These are phyloP conservation scores for Candida silvatica DNA, from an alignment of 805 yeast genomes.

Conservation along the genomic window DNA sequence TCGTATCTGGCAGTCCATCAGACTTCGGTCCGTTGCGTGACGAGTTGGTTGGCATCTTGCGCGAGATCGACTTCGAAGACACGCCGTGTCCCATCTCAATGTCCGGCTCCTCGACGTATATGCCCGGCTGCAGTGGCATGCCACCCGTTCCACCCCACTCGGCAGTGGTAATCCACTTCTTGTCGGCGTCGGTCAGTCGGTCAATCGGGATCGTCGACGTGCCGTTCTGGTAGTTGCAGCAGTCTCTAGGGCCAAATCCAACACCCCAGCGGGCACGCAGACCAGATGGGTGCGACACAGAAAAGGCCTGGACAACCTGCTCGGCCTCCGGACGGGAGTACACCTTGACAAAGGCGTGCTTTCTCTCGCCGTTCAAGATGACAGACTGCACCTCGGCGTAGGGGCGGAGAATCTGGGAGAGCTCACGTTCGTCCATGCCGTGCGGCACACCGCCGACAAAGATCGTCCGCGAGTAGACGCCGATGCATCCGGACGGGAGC, in stretches of 20 bases:
- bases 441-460: slow-evolving; percentile 92
- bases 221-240: slow-evolving; percentile 92
- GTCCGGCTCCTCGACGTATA: slow-evolving; percentile 94
- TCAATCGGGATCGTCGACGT: slow-evolving; percentile 78
- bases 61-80: slow-evolving; percentile 84
- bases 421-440: slow-evolving; percentile 66
- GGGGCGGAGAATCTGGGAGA: slow-evolving; percentile 67
- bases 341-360: slow-evolving; percentile 94
- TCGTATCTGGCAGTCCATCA: slow-evolving; percentile 24
- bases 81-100: slow-evolving; percentile 94
- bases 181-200: slow-evolving; percentile 91
- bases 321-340: slow-evolving; percentile 91
- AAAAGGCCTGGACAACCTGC: slow-evolving; percentile 62
- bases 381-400: slow-evolving; percentile 89
- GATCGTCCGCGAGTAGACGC: slow-evolving; percentile 81
- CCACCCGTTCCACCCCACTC: slow-evolving; percentile 99
- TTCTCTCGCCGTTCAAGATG: slow-evolving; percentile 78
- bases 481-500: slow-evolving; percentile 70
- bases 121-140: slow-evolving; percentile 64
- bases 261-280: slow-evolving; percentile 97
- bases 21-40: slow-evolving; percentile 82
- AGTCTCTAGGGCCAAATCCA: slow-evolving; percentile 97
- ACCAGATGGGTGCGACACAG: slow-evolving; percentile 49
- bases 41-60: slow-evolving; percentile 87
- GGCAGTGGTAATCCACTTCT: slow-evolving; percentile 79